Conservation (phyloP, 2,329 filamentous ascomycete species). For the Neophaeococcomyces aloes region DNA sequence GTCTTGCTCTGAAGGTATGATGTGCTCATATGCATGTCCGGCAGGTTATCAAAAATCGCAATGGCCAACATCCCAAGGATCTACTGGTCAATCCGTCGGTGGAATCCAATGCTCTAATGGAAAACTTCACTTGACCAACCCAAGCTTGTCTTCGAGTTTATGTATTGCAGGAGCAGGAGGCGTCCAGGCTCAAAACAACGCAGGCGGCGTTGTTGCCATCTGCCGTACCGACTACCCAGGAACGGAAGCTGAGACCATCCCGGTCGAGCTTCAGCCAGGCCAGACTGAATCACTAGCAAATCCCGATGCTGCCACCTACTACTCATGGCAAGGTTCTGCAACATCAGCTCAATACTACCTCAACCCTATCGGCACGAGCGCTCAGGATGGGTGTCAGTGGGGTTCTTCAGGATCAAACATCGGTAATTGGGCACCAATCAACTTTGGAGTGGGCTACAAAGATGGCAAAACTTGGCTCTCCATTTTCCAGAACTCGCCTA, state of each 20-base stretch:
- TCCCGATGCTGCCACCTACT: slow-evolving; percentile 62
- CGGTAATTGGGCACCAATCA: slow-evolving; percentile 81
- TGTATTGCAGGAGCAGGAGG: slow-evolving; percentile 63
- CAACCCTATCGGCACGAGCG: slow-evolving; percentile 64
- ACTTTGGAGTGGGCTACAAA: slow-evolving; percentile 64
- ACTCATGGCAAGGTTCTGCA: slow-evolving; percentile 59
- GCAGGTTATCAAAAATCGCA: slow-evolving; percentile 84
- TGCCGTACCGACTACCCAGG: slow-evolving; percentile 94
- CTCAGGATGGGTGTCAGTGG: slow-evolving; percentile 69
- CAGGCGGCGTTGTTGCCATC: slow-evolving; percentile 56
- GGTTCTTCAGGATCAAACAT: slow-evolving; percentile 45
- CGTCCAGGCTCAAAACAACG: slow-evolving; percentile 65
- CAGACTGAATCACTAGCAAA: slow-evolving; percentile 57
- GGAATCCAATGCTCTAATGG: slow-evolving; percentile 66
- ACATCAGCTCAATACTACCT: slow-evolving; percentile 96
- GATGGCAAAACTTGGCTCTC: slow-evolving; percentile 65
- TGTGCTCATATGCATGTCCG: slow-evolving; percentile 93
- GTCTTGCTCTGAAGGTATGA: slow-evolving; percentile 51
- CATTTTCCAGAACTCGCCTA: slow-evolving; percentile 75
- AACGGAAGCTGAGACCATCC: slow-evolving; percentile 77
- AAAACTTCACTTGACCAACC: slow-evolving; percentile 67
- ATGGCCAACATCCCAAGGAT: slow-evolving; percentile 71
- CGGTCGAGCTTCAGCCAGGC: slow-evolving; percentile 54
- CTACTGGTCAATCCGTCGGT: slow-evolving; percentile 73
- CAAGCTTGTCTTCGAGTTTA: slow-evolving; percentile 52